Base-by-base conservation (phyloP, 148 eudicot species). In the Mesembryanthemum crystallinum region DNA sequence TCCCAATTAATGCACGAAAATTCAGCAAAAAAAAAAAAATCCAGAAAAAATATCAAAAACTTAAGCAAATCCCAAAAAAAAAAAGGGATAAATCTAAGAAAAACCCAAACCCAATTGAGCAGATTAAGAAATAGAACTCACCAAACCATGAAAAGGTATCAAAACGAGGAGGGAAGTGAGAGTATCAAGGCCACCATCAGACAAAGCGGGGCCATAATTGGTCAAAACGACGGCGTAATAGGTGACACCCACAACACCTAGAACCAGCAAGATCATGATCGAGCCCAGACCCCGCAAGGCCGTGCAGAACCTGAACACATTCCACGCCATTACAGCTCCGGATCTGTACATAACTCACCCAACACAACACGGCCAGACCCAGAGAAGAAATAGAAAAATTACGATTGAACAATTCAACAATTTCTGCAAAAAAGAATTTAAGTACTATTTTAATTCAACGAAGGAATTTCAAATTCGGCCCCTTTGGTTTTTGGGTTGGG, bases 251-350 rank as follows among this genome's bases (percentile, higher is more conserved):
- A 95, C 94, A 54, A 95, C 84, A 37, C 91, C 97, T 8, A 92
- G 80, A 10, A 95, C 99, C 66, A 95, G 47, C 79, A 95, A 71
- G 76, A 95, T 92, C 99, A 95, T 95, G 84, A 95, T 87, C 73
- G 99, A 95, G 4, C 99, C 99, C 29, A 95, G 83, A 30, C 97
- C 99, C 47, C 88, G 73, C 8, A 95, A 70, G 14, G 98, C 98
- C 63, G 98, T 91, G 24, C 99, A 95, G 74, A 95, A 95, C 60
- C 77, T 89, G 91, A 95, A 95, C 57, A 95, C 97, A 78, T 95
- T 92, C 98, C 97, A 95, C 58, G 98, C 98, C 99, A 95, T 95
- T 73, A 86, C 89, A 37, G 90, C 79, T 23, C 96, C 96, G 66
- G 97, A 90, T 92, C 92, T 92, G 83, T 87, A 79, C 97, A 91